Conservation (phyloP, 2,329 filamentous ascomycete genomes). For the Aulographum hederae region DNA sequence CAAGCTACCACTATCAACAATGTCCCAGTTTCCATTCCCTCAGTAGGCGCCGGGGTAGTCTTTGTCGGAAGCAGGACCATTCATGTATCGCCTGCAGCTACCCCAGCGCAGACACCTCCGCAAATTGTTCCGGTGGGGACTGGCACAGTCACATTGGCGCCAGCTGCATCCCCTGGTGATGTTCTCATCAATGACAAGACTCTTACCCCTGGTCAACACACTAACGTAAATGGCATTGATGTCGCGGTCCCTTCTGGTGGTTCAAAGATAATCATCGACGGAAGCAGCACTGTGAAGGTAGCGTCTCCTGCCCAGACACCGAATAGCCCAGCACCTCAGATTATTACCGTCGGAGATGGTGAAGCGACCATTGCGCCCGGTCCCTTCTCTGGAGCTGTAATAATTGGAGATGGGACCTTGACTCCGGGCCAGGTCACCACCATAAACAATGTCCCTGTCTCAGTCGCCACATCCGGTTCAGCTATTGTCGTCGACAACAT, state of each 20-base stretch:
- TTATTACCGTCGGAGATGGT: not conserved
- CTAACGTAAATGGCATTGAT: constrained; percentile 3
- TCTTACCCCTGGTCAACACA: not conserved
- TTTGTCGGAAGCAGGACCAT: constrained; percentile 1
- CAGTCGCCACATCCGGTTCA: not conserved
- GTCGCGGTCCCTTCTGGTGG: not conserved
- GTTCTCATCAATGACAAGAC: not conserved
- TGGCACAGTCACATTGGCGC: not conserved
- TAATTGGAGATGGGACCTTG: not conserved
- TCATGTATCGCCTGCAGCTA: not conserved
- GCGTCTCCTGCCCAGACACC: too few species aligned
- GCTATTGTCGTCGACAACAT: constrained; percentile 1
- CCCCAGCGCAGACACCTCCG: not conserved
- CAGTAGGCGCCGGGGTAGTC: not conserved
- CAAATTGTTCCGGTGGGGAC: not conserved
- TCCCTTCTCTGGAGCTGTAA: not conserved
- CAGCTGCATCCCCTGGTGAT: not conserved
- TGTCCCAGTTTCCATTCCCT: not conserved
- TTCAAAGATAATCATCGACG: constrained; percentile 1
- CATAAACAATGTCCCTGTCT: constrained; percentile 4
- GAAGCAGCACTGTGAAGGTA: not conserved
- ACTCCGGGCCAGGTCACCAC: not conserved
- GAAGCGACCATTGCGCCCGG: not conserved
- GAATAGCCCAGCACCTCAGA: too few species aligned
- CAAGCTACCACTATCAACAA: not conserved